Evolutionary conservation across 306 rosid genomes (phyloP).

Genomic region (Gastrolobium villosum): DNA sequence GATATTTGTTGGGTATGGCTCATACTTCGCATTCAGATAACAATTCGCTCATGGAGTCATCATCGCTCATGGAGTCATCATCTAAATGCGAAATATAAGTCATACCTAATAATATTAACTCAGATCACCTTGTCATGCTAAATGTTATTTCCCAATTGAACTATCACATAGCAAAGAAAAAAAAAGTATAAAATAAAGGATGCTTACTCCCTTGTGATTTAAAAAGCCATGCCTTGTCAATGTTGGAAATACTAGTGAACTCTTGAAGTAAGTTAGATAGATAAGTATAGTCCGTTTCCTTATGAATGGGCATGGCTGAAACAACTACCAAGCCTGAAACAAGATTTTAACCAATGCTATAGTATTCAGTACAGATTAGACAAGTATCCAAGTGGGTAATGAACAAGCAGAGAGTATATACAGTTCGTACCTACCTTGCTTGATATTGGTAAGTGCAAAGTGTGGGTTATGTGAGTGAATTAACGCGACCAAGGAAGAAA

Average conservation of each 20-base stretch:
- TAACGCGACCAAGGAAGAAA: neutral
- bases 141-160: no score
- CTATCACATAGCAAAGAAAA: neutral
- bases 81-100: no score
- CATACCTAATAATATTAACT: no score
- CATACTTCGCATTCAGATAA: no score
- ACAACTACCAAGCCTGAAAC: slow-evolving; percentile 44
- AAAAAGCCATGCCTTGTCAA: slow-evolving; percentile 85
- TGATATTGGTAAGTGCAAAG: neutral
- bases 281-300: slow-evolving; percentile 63
- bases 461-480: neutral
- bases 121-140: no score
- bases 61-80: no score
- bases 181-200: neutral
- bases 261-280: slow-evolving; percentile 77
- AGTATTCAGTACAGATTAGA: neutral
- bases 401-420: neutral
- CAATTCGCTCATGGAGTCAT: no score
- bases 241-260: slow-evolving; percentile 67
- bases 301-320: slow-evolving; percentile 54
- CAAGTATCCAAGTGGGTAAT: neutral
- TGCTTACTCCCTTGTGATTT: slow-evolving; percentile 57
- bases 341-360: no score
- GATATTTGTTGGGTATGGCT: no score
- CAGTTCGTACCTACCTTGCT: neutral